Base-by-base conservation (phyloP, 495 filamentous ascomycete species). In the Aspergillus coremiiformis region DNA sequence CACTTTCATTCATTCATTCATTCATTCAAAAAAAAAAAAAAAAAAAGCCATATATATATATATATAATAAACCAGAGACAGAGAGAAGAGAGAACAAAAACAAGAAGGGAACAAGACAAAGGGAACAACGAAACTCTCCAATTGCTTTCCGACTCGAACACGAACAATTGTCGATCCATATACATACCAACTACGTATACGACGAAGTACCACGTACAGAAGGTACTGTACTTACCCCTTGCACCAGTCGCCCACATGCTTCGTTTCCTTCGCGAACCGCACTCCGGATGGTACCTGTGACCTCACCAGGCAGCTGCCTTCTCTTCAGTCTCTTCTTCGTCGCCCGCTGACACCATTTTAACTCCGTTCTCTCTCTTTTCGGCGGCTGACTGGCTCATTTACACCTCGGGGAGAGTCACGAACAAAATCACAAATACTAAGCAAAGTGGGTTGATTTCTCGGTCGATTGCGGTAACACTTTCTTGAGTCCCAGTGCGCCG, bases 241-340 rank as follows among this genome's bases (percentile, higher is more conserved):
- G n/a, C n/a, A n/a, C n/a, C n/a, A n/a, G n/a, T n/a, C 14, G 32
- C 32, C 56, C 59, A 63, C 63, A 59, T 66, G 53, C 61, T 49
- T 53, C 57, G 42, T 57, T 49, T 56, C 49, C 44, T 45, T 53
- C 54, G 60, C 58, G 59, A 60, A 41, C 37, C 37, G 17, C n/a
- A 41, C 37, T 41, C 62, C 61, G 58, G 59, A 65, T 66, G 66
- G 61, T 63, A 62, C 63, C 63, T 66, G 68, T 66, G 65, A 65
- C 57, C 52, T 62, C 52, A 54, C 64, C 59, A 68, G 69, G 66
- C 69, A 69, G 66, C 64, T 70, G 66, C 64, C 66, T 62, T 64
- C 61, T 62, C 44, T 39, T 54, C 61, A 67, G 64, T 63, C 65
- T 62, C 62, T 59, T 61, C 41, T 39, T 55, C 49, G 43, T 45